phyloP scores from a whole-genome alignment of 768 basidiomycete genomes.

The Termitomyces sp. region DNA sequence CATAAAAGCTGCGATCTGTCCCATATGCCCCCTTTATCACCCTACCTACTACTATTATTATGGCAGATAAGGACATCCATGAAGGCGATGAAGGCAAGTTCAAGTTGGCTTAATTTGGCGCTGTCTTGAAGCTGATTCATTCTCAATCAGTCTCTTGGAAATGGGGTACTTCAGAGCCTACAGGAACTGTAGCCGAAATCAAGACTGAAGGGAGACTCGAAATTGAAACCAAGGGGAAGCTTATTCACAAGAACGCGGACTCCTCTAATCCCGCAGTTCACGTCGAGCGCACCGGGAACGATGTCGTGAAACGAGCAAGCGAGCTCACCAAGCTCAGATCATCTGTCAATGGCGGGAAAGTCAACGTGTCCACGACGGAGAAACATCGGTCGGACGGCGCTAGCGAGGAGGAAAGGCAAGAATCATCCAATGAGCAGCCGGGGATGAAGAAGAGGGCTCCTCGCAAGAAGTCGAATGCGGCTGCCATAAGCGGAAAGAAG shows the following conservation, averaged over 20 bases:
- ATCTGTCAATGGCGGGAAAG: neutral
- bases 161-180: slow-evolving; percentile 14
- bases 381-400: neutral
- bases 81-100: slow-evolving; percentile 22
- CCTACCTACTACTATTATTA: neutral
- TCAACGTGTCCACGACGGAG: neutral
- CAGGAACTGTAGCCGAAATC: slow-evolving; percentile 20
- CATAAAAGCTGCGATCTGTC: neutral
- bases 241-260: slow-evolving; percentile 22
- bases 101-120: neutral
- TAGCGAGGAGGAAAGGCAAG: neutral
- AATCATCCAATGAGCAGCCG: neutral
- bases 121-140: neutral
- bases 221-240: slow-evolving; percentile 21
- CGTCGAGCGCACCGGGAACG: slow-evolving; percentile 19
- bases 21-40: neutral
- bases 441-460: slow-evolving; percentile 6
- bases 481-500: slow-evolving; percentile 9
- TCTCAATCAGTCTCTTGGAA: slow-evolving; percentile 19
- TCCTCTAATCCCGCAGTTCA: slow-evolving; percentile 22
- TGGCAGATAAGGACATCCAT: slow-evolving; percentile 19
- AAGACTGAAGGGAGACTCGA: slow-evolving; percentile 19
- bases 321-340: slow-evolving; percentile 18
- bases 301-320: slow-evolving; percentile 24
- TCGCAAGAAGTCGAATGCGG: slow-evolving; percentile 9